These are phyloP conservation scores for Morella rubra DNA, from an alignment of 306 rosid genomes.

Conservation along the genomic window DNA sequence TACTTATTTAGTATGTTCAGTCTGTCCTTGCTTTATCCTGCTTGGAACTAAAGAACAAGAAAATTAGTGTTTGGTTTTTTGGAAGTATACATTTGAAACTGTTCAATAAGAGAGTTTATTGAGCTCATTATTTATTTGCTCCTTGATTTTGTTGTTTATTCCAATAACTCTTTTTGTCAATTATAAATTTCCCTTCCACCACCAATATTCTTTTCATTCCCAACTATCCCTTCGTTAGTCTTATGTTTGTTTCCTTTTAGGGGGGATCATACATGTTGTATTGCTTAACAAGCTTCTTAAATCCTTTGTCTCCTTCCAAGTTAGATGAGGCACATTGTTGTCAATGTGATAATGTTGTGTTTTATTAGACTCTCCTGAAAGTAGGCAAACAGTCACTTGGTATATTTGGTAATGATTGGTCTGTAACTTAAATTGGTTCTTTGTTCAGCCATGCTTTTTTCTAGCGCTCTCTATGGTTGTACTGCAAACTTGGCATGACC, in stretches of 20 bases:
- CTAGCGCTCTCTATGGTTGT: not conserved
- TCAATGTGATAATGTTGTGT: not conserved
- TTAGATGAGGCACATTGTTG: not conserved
- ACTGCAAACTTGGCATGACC: not conserved
- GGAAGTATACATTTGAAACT: too few species aligned
- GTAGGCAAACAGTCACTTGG: not conserved
- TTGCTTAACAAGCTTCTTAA: not conserved
- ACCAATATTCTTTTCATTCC: not conserved
- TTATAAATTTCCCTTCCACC: not conserved
- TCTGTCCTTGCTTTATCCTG: conserved; percentile 11
- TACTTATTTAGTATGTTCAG: conserved; percentile 75
- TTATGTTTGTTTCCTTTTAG: not conserved
- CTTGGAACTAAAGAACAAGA: not conserved
- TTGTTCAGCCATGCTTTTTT: not conserved
- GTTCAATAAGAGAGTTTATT: not conserved
- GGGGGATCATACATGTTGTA: not conserved
- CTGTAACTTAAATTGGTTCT: not conserved
- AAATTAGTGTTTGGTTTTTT: not conserved
- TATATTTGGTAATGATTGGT: not conserved
- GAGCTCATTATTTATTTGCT: not conserved
- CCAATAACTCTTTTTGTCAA: not conserved
- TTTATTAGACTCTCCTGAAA: not conserved
- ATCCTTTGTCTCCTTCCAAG: not conserved
- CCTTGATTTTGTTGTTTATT: not conserved
- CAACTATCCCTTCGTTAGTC: not conserved